phyloP scores from a whole-genome alignment of 768 basidiomycete genomes.

The Glaciozyma martinii region DNA sequence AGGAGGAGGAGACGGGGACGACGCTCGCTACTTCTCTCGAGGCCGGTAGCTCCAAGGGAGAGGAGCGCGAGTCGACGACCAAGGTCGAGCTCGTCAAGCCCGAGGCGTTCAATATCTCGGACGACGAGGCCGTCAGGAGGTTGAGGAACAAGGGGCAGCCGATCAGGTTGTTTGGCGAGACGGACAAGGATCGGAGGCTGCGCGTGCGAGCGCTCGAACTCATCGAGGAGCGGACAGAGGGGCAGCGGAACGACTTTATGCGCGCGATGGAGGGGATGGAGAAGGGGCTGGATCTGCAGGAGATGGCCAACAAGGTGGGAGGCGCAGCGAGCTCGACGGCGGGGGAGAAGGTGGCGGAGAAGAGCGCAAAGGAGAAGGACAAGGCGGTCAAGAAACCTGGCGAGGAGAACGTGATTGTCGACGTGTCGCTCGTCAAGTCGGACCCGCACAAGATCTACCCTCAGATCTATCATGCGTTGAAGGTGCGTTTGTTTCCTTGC shows the following conservation, averaged over 20 bases:
- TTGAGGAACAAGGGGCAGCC: slow-evolving; percentile 88
- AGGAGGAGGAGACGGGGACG: slow-evolving; percentile 27
- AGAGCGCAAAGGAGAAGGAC: slow-evolving; percentile 59
- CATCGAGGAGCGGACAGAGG: slow-evolving; percentile 74
- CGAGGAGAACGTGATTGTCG: slow-evolving; percentile 57
- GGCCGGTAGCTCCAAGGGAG: slow-evolving; percentile 9
- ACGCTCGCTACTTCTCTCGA: slow-evolving; percentile 9
- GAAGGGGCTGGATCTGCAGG: slow-evolving; percentile 63
- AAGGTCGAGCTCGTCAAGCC: slow-evolving; percentile 2
- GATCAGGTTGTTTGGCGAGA: slow-evolving; percentile 86
- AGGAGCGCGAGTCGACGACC: slow-evolving; percentile 19
- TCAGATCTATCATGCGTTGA: slow-evolving; percentile 89
- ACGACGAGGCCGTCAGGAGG: slow-evolving; percentile 81
- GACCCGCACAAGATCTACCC: slow-evolving; percentile 95
- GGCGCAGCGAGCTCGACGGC: slow-evolving; percentile 1
- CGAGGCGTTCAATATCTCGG: slow-evolving; percentile 72
- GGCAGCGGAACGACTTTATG: slow-evolving; percentile 82
- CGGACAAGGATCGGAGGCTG: slow-evolving; percentile 83
- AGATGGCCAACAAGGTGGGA: slow-evolving; percentile 45
- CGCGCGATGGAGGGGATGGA: slow-evolving; percentile 44
- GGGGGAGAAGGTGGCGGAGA: slow-evolving; percentile 33
- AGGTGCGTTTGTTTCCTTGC: slow-evolving; percentile 41
- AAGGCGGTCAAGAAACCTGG: slow-evolving; percentile 43
- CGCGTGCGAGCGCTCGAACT: slow-evolving; percentile 87
- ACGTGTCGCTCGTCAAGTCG: slow-evolving; percentile 70